Base-by-base conservation (phyloP, 202 grass and related monocot genomes). In the Tripidium arundinaceum region DNA sequence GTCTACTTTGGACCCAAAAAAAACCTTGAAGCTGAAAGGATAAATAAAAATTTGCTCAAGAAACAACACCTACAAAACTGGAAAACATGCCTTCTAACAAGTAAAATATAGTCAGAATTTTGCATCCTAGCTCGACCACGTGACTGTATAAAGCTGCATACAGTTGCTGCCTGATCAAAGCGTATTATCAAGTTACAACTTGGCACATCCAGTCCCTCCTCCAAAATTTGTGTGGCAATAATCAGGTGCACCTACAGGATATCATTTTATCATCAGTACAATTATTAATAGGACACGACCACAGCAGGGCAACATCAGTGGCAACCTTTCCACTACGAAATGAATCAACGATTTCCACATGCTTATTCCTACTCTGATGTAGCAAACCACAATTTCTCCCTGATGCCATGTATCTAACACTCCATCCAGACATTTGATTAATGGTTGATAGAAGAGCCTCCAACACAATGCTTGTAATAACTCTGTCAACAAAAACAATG, bases 101-200 rank as follows among this genome's bases (percentile, higher is more conserved):
- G 74, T 57, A 96, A 78, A 60, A 96, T 33, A 84, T 92, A 96
- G 57, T 96, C 82, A 79, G 93, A 96, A 40, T 70, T 87, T 69
- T 79, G 79, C 86, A 76, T 90, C 78, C 93, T 82, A 52, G 93
- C 93, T 72, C 93, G 93, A 42, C 93, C 93, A 40, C 89, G 87
- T 29, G 93, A 96, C 78, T 96, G 93, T 83, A 96, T 96, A 89
- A 96, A 96, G 76, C 93, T 90, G 65, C 85, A 79, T 16, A 83
- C 82, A 76, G 89, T 92, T 65, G 29, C 72, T 38, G 90, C 62
- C 47, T 24, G 93, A 90, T 96, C 93, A 88, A 96, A 96, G 42
- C 93, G 79, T 16, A 96, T 62, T 45, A 96, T 85, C 77, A 96
- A 82, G 79, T 96, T 92, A 86, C 93, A 96, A 79, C 67, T 88